A percentile compares a stretch with the other conserved stretches of the same genome.
Conservation (phyloP, 129 eudicot species). For the Arctium minus region DNA sequence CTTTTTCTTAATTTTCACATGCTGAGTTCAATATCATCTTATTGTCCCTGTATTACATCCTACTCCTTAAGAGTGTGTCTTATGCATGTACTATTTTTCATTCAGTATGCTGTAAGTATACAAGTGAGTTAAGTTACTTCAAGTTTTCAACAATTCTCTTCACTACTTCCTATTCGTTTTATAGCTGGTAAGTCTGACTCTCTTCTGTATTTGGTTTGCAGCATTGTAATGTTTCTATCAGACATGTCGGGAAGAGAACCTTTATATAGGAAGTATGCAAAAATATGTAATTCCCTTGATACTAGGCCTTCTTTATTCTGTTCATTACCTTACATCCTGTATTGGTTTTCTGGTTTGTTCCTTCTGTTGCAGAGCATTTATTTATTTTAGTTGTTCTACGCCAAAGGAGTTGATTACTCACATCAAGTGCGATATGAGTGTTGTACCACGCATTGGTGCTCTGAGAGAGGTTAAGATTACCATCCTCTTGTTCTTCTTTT, state of each 20-base stretch:
- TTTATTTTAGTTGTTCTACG: conserved; percentile 71
- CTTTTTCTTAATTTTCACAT: no score
- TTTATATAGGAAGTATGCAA: conserved; percentile 72
- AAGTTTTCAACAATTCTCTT: no score
- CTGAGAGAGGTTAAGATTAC: conserved; percentile 67
- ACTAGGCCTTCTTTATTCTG: neutral
- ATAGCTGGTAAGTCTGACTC: conserved; percentile 6
- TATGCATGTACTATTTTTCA: no score
- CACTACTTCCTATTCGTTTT: neutral
- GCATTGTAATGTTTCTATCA: conserved; percentile 88
- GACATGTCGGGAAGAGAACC: conserved; percentile 99
- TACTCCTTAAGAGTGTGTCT: no score
- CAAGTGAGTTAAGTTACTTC: no score
- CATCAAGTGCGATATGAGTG: conserved; percentile 78
- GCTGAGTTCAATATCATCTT: no score
- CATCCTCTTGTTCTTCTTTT: conserved; percentile 15
- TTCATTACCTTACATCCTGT: neutral
- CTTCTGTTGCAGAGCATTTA: conserved; percentile 68
- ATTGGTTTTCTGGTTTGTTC: conserved; percentile 5
- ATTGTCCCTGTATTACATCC: no score
- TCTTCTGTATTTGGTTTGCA: conserved; percentile 39
- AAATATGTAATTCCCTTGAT: neutral
- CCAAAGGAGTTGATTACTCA: conserved; percentile 65
- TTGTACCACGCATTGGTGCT: conserved; percentile 93
- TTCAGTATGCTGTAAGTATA: no score